Evolutionary conservation across 805 yeast genomes (phyloP).

Genomic region (Metschnikowia anglica): DNA sequence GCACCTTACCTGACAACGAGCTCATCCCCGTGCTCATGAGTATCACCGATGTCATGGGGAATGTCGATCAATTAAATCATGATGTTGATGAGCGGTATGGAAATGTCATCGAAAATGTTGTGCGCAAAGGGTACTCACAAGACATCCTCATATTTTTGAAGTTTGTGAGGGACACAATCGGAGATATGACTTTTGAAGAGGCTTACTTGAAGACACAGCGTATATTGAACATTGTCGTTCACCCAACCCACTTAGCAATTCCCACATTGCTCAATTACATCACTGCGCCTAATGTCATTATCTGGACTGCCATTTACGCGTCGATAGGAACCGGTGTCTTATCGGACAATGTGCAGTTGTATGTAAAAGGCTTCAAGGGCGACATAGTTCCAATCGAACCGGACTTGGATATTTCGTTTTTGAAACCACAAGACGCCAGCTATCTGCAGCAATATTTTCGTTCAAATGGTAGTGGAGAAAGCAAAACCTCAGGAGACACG

Average conservation of each 20-base stretch:
- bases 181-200: slow-evolving; percentile 89
- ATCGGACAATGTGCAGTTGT: slow-evolving; percentile 52
- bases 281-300: slow-evolving; percentile 88
- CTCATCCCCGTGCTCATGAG: slow-evolving; percentile 46
- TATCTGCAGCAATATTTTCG: slow-evolving; percentile 46
- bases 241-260: slow-evolving; percentile 69
- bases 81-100: slow-evolving; percentile 61
- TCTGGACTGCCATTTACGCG: slow-evolving; percentile 81
- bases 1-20: slow-evolving; percentile 69
- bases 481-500: slow-evolving; percentile 27
- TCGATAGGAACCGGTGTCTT: slow-evolving; percentile 73
- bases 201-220: slow-evolving; percentile 79
- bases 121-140: slow-evolving; percentile 80
- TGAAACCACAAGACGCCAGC: slow-evolving; percentile 44
- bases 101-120: slow-evolving; percentile 69
- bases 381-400: slow-evolving; percentile 51
- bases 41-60: slow-evolving; percentile 42
- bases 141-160: slow-evolving; percentile 78
- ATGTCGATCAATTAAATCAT: slow-evolving; percentile 48
- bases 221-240: slow-evolving; percentile 79
- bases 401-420: slow-evolving; percentile 44
- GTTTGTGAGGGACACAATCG: slow-evolving; percentile 72
- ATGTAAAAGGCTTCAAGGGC: slow-evolving; percentile 62
- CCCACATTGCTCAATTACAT: slow-evolving; percentile 82
- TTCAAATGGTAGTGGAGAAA: slow-evolving; percentile 17